Base-by-base conservation (phyloP, 441 rosid species). In the Viola pubescens region DNA sequence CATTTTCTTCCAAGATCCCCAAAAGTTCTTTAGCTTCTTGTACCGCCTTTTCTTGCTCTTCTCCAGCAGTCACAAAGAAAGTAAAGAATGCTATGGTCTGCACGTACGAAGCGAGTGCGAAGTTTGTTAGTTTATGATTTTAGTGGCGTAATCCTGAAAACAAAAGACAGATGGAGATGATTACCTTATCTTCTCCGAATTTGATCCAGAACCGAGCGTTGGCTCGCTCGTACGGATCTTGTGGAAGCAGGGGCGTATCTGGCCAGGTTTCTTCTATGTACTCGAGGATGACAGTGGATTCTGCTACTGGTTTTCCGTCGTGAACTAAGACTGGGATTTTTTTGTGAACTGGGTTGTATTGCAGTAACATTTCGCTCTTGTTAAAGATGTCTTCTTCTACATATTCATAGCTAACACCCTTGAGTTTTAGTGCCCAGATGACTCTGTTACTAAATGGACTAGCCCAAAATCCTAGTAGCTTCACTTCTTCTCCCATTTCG, bases 181-280 rank as follows among this genome's bases (percentile, higher is more conserved):
- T 58, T 60, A 76, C 85, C 81, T 78, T 77, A 48, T 80, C 79
- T 5, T 73, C 75, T 11, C 26, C 56, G 44, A 78, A 80, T 63
- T 73, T 80, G 14, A 48, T 66, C 85, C 85, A 80, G 63, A 83
- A 79, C 39, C 83, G 72, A 48, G 79, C 78, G 54, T 13, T 1
- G 12, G 85, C 70, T 63, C 75, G 75, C 49, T 73, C 77, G 6
- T 62, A 54, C 37, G 77, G 77, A 60, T 75, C 65, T 44, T 56
- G 34, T 7, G 82, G 79, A 47, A 82, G 80, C 61, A 77, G 63
- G 34, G 81, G 66, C 44, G 54, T 69, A 5, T 66, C 52, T 5
- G 82, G 79, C 81, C 82, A 82, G 4, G 61, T 59, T 58, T 82
- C 77, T n/a, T 82, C 81, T 1, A 82, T 65, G 58, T 79, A 75